Conservation (phyloP, 805 yeast genomes). For the Debaryomyces prosopidis region DNA sequence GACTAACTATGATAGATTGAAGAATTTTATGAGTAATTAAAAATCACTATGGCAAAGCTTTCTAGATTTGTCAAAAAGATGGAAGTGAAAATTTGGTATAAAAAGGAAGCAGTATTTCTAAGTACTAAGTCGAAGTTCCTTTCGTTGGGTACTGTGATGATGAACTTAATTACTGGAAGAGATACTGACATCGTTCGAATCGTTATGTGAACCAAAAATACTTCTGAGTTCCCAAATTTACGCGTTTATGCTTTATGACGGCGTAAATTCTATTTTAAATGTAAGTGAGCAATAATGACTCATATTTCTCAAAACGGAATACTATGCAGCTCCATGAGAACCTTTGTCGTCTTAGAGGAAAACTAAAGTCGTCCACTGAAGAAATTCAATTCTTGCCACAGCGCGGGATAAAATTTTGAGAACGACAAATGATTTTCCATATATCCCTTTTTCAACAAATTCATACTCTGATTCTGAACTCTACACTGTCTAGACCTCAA, state of each 20-base stretch:
- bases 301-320: conserved; percentile 4
- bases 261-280: not conserved
- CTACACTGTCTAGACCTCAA: too few relatives aligned
- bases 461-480: too few relatives aligned
- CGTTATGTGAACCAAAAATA: not conserved
- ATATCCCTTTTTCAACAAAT: not conserved
- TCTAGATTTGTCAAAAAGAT: not conserved
- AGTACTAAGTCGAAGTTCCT: too few relatives aligned
- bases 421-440: not conserved
- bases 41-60: too few relatives aligned
- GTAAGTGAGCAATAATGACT: conserved; percentile 1
- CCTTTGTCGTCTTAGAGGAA: too few relatives aligned
- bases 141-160: conserved; percentile 1
- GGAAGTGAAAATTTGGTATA: too few relatives aligned
- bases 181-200: conserved; percentile 8
- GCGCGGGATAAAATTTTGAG: not conserved
- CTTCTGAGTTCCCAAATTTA: conserved; percentile 6
- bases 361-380: too few relatives aligned
- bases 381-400: not conserved
- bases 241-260: not conserved
- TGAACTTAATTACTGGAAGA: conserved; percentile 4
- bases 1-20: too few relatives aligned
- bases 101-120: too few relatives aligned
- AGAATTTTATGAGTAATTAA: too few relatives aligned
- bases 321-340: too few relatives aligned